A percentile compares a stretch with the other conserved stretches of the same genome.
phyloP scores from a whole-genome alignment of 192 early-diverging fungal genomes.

The Coemansia sp. region DNA sequence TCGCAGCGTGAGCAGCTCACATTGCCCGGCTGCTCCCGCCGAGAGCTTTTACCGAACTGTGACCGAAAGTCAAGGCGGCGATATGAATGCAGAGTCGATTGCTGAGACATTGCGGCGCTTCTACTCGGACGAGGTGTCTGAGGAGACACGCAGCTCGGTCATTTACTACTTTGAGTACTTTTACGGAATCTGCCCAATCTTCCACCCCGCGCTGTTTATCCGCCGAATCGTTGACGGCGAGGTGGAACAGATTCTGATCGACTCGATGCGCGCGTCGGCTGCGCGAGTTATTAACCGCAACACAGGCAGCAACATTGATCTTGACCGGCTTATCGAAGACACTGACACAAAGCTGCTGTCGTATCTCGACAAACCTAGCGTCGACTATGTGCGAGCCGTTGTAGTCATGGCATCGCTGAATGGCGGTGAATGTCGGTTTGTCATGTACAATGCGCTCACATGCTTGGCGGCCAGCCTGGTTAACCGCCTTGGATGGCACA shows the following conservation, averaged over 20 bases:
- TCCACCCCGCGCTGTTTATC: slow-evolving; percentile 41
- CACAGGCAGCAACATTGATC: slow-evolving; percentile 32
- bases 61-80: neutral
- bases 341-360: slow-evolving; percentile 24
- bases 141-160: slow-evolving; percentile 35
- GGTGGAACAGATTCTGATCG: slow-evolving; percentile 36
- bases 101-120: slow-evolving; percentile 34
- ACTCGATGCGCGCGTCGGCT: slow-evolving; percentile 35
- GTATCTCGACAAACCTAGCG: slow-evolving; percentile 19
- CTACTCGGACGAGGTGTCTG: slow-evolving; percentile 38
- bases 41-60: slow-evolving; percentile 10
- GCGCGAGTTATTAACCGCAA: slow-evolving; percentile 32
- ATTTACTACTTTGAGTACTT: slow-evolving; percentile 48
- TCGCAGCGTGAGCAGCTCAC: neutral
- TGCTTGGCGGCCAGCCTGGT: slow-evolving; percentile 35
- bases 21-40: neutral
- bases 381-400: slow-evolving; percentile 41
- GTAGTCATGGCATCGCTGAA: slow-evolving; percentile 35
- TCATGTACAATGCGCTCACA: slow-evolving; percentile 41
- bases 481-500: slow-evolving; percentile 39
- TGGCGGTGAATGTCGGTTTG: slow-evolving; percentile 42
- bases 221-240: slow-evolving; percentile 38
- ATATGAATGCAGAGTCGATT: neutral
- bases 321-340: slow-evolving; percentile 24
- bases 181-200: slow-evolving; percentile 45